These are phyloP conservation scores for Phoma sp. DNA, from an alignment of 2,329 filamentous ascomycete species.

Conservation along the genomic window DNA sequence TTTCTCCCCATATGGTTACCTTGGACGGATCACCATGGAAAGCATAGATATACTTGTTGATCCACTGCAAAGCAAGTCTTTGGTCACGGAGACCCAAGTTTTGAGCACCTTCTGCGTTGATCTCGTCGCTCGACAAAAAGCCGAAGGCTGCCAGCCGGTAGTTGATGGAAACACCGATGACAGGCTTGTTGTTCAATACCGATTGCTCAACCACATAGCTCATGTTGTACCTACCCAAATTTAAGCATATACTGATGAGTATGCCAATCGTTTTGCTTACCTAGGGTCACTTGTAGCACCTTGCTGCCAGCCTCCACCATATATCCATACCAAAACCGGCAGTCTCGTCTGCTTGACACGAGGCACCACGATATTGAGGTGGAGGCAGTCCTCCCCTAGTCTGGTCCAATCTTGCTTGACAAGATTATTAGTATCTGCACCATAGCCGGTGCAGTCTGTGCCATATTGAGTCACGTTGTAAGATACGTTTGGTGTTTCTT, in stretches of 20 bases:
- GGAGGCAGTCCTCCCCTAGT: conserved; percentile 53
- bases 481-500: conserved; percentile 17
- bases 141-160: conserved; percentile 59
- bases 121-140: conserved; percentile 53
- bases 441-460: conserved; percentile 36
- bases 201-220: conserved; percentile 42
- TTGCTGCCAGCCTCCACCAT: conserved; percentile 43
- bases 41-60: conserved; percentile 62
- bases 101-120: conserved; percentile 43
- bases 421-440: conserved; percentile 31
- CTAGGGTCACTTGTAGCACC: conserved; percentile 41
- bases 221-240: conserved; percentile 33
- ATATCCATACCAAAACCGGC: conserved; percentile 43
- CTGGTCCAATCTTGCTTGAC: conserved; percentile 31
- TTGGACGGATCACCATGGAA: conserved; percentile 62
- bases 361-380: conserved; percentile 45
- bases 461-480: conserved; percentile 35
- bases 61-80: conserved; percentile 64
- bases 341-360: conserved; percentile 24
- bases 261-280: conserved; percentile 11
- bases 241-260: background rate
- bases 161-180: conserved; percentile 51
- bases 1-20: conserved; percentile 66
- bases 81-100: conserved; percentile 68
- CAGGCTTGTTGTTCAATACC: conserved; percentile 35